Conservation (phyloP, 345 rosid genomes). For the Lepidium sativum region DNA sequence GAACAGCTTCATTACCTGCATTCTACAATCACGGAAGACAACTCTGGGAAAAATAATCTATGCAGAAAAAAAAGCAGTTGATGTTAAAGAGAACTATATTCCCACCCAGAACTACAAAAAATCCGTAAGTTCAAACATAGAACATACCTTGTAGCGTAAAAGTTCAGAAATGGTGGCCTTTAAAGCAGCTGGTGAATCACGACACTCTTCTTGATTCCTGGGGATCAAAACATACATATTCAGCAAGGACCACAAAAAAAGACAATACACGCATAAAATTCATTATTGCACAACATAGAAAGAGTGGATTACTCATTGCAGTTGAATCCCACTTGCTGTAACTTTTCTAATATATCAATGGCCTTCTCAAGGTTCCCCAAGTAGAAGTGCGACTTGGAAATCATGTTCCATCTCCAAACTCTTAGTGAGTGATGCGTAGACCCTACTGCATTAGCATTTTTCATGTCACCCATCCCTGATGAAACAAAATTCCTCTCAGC, state of each 20-base stretch:
- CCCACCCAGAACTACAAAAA: slow-evolving; percentile 2
- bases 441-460: slow-evolving; percentile 27
- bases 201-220: slow-evolving; percentile 25
- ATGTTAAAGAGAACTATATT: not conserved
- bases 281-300: not conserved
- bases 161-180: slow-evolving; percentile 54
- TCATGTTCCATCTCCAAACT: slow-evolving; percentile 67
- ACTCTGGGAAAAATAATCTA: not conserved
- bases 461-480: slow-evolving; percentile 21
- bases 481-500: slow-evolving; percentile 52
- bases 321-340: slow-evolving; percentile 41
- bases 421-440: slow-evolving; percentile 31
- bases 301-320: slow-evolving; percentile 40
- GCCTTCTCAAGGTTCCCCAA: slow-evolving; percentile 79
- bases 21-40: slow-evolving; percentile 36
- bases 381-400: slow-evolving; percentile 66
- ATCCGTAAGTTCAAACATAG: not conserved
- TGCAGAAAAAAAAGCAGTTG: not conserved
- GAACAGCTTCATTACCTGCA: slow-evolving; percentile 84
- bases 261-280: slow-evolving; percentile 9
- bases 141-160: slow-evolving; percentile 48
- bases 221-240: not conserved
- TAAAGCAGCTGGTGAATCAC: slow-evolving; percentile 50
- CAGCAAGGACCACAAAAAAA: slow-evolving; percentile 19
- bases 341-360: slow-evolving; percentile 56